Evolutionary conservation across 495 filamentous ascomycete species (phyloP).

Genomic region (Aspergillus baeticus): DNA sequence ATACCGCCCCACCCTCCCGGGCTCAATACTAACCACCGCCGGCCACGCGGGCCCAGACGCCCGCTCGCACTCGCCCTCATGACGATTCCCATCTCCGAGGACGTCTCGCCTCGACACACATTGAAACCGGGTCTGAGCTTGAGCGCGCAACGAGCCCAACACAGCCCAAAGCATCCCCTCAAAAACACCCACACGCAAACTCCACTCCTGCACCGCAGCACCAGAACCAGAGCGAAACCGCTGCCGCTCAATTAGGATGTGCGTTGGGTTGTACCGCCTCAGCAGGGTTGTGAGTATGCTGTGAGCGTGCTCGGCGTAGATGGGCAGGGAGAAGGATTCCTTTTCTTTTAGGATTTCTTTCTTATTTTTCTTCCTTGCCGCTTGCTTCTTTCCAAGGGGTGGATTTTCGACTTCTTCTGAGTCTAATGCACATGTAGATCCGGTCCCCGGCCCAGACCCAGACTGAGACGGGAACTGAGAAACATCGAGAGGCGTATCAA

Average conservation of each 20-base stretch:
- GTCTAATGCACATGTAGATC: too few species aligned
- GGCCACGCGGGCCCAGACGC: conserved; percentile 16
- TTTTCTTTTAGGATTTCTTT: background rate
- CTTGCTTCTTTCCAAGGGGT: background rate
- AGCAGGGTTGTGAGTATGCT: conserved; percentile 54
- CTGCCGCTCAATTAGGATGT: conserved; percentile 86
- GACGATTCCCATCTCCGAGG: background rate
- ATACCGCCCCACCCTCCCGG: conserved; percentile 40
- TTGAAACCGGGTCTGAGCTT: conserved; percentile 10
- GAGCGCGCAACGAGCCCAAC: conserved; percentile 53
- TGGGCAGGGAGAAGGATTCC: conserved; percentile 49
- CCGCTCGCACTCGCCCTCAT: conserved; percentile 4
- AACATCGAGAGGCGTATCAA: background rate
- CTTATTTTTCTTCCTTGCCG: conserved; percentile 13
- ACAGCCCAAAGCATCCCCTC: conserved; percentile 85
- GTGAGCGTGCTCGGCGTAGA: conserved; percentile 63
- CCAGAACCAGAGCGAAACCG: conserved; percentile 72
- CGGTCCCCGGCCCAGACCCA: too few species aligned
- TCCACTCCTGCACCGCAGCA: conserved; percentile 79
- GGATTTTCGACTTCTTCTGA: too few species aligned
- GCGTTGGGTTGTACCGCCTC: conserved; percentile 54
- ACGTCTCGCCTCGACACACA: too few species aligned
- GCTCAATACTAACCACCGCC: conserved; percentile 35
- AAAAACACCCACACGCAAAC: conserved; percentile 82
- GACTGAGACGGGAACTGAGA: background rate